Percentiles rank a stretch among this genome's conserved stretches.
These are phyloP conservation scores for Eucommia ulmoides DNA, from an alignment of 257 asterid species.

Conservation along the genomic window DNA sequence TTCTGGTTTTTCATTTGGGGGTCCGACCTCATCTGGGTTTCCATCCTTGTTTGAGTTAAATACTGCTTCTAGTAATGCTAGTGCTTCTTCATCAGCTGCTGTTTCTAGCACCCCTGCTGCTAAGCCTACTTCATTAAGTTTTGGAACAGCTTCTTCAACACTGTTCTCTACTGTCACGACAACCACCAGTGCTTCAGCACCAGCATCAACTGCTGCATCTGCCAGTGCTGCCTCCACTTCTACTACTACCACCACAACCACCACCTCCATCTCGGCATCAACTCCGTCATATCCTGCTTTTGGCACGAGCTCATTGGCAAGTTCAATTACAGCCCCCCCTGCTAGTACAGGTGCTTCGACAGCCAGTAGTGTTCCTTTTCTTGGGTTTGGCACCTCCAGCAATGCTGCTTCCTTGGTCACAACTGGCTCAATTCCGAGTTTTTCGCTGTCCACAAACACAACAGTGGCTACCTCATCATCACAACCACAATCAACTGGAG, in stretches of 20 bases:
- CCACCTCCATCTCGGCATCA: slow-evolving; percentile 24
- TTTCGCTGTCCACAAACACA: slow-evolving; percentile 26
- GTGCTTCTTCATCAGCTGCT: slow-evolving; percentile 24
- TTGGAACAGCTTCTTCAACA: slow-evolving; percentile 35
- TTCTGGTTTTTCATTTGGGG: slow-evolving; percentile 20
- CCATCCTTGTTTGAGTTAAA: neutral
- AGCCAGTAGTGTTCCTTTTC: slow-evolving; percentile 6
- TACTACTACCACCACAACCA: slow-evolving; percentile 17
- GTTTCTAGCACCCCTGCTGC: slow-evolving; percentile 29
- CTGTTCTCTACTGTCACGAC: slow-evolving; percentile 51
- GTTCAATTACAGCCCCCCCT: slow-evolving; percentile 14
- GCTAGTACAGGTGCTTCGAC: slow-evolving; percentile 31
- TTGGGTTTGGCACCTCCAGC: slow-evolving; percentile 30
- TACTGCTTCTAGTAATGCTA: neutral
- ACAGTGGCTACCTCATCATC: slow-evolving; percentile 34
- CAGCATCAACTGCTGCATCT: slow-evolving; percentile 13
- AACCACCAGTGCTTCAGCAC: slow-evolving; percentile 12
- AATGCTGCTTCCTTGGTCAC: slow-evolving; percentile 17
- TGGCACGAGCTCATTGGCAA: slow-evolving; percentile 18
- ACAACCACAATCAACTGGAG: slow-evolving; percentile 36
- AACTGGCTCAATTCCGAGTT: slow-evolving; percentile 8
- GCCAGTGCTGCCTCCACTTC: slow-evolving; percentile 22
- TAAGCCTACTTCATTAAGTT: slow-evolving; percentile 16
- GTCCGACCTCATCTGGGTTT: slow-evolving; percentile 1
- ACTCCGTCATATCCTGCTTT: slow-evolving; percentile 27